Conservation (phyloP, 2,329 filamentous ascomycete species). For the Acephala macrosclerotiorum region DNA sequence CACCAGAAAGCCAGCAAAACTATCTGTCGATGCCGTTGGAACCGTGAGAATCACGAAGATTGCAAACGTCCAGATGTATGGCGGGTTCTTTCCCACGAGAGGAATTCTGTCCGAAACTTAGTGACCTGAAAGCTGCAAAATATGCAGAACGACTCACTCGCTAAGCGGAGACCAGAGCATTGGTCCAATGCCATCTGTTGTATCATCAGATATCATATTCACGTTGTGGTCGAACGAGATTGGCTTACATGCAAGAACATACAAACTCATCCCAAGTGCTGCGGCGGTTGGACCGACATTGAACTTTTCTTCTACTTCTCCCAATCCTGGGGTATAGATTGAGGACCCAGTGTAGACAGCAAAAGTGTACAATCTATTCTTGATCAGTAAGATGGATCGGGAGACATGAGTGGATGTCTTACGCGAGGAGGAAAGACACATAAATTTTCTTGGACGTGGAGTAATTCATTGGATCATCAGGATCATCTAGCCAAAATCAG, state of each 20-base stretch:
- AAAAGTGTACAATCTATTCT: slow-evolving; percentile 57
- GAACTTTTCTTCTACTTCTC: slow-evolving; percentile 57
- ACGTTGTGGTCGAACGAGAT: background rate
- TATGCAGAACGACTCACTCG: slow-evolving; percentile 48
- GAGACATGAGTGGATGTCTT: background rate
- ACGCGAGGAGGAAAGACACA: slow-evolving; percentile 41
- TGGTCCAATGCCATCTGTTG: slow-evolving; percentile 61
- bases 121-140: background rate
- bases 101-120: slow-evolving; percentile 60
- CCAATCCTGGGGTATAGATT: slow-evolving; percentile 53
- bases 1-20: slow-evolving; percentile 67
- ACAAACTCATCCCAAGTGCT: slow-evolving; percentile 64
- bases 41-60: slow-evolving; percentile 72
- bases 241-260: slow-evolving; percentile 58
- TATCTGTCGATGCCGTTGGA: slow-evolving; percentile 65
- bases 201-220: background rate
- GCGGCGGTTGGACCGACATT: slow-evolving; percentile 57
- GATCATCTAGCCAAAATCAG: slow-evolving; percentile 16
- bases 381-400: background rate
- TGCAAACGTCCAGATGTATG: slow-evolving; percentile 71
- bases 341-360: slow-evolving; percentile 58
- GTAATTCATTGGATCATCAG: slow-evolving; percentile 60
- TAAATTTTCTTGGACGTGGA: slow-evolving; percentile 49
- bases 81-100: slow-evolving; percentile 67
- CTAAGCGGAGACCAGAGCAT: slow-evolving; percentile 69